Percentiles rank a stretch among this genome's conserved stretches.
Conservation (phyloP, 192 early-diverging fungal species). For the Coemansia sp. region DNA sequence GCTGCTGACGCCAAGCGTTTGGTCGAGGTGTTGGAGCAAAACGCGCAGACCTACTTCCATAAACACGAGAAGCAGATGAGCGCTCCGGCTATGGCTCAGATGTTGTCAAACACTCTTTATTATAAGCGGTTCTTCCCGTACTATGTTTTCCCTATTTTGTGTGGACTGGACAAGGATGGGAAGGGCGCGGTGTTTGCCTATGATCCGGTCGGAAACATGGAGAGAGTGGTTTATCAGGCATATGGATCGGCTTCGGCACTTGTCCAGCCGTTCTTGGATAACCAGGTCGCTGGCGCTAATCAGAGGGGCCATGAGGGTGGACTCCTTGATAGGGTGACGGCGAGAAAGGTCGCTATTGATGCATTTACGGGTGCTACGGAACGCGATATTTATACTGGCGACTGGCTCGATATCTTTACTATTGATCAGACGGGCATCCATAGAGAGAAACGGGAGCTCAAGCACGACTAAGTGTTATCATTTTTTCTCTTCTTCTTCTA, state of each 20-base stretch:
- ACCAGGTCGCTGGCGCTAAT: slow-evolving; percentile 84
- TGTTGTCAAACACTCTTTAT: slow-evolving; percentile 93
- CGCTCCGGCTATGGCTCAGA: slow-evolving; percentile 85
- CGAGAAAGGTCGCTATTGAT: slow-evolving; percentile 85
- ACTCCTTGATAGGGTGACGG: slow-evolving; percentile 45
- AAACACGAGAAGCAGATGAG: slow-evolving; percentile 91
- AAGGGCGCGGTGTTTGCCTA: slow-evolving; percentile 90
- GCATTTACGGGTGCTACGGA: slow-evolving; percentile 96
- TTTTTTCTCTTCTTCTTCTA: not conserved
- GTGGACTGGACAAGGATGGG: slow-evolving; percentile 87
- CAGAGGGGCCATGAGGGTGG: slow-evolving; percentile 44
- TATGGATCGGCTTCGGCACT: slow-evolving; percentile 86
- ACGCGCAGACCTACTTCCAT: slow-evolving; percentile 92
- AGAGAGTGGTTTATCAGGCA: slow-evolving; percentile 74
- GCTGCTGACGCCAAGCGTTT: slow-evolving; percentile 87
- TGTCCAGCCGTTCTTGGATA: slow-evolving; percentile 98
- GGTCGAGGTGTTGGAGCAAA: slow-evolving; percentile 79
- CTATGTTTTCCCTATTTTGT: slow-evolving; percentile 88
- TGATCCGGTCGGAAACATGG: slow-evolving; percentile 91
- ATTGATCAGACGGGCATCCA: slow-evolving; percentile 79
- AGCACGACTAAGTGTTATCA: slow-evolving; percentile 75
- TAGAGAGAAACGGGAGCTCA: slow-evolving; percentile 76
- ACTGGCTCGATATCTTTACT: slow-evolving; percentile 90
- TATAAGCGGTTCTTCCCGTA: slow-evolving; percentile 95
- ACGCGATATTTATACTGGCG: slow-evolving; percentile 99